A percentile compares a stretch with the other conserved stretches of the same genome.
These are phyloP conservation scores for Groenewaldozyma sp. DNA, from an alignment of 1,139 yeast species.

Conservation along the genomic window DNA sequence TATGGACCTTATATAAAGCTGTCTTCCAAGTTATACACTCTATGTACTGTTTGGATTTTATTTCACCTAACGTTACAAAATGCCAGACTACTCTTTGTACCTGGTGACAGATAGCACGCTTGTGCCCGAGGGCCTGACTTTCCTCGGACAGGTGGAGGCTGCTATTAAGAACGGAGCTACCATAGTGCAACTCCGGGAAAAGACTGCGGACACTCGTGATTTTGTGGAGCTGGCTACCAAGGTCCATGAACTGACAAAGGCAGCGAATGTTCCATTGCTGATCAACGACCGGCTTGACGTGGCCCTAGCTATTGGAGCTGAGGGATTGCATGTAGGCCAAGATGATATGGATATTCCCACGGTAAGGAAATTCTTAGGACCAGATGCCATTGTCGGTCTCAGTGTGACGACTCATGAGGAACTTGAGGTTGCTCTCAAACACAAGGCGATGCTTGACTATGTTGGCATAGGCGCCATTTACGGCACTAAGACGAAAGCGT, in stretches of 20 bases:
- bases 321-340: slow-evolving; percentile 92
- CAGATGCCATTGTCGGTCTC: slow-evolving; percentile 70
- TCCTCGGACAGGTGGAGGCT: slow-evolving; percentile 41
- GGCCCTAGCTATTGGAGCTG: slow-evolving; percentile 83
- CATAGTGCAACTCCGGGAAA: slow-evolving; percentile 77
- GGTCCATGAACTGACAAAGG: slow-evolving; percentile 53
- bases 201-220: slow-evolving; percentile 55
- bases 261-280: slow-evolving; percentile 60
- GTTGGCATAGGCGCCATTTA: slow-evolving; percentile 82
- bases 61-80: no score
- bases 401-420: slow-evolving; percentile 58
- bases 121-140: slow-evolving; percentile 55
- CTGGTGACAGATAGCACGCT: slow-evolving; percentile 76
- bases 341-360: slow-evolving; percentile 65
- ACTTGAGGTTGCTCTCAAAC: slow-evolving; percentile 44
- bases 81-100: slow-evolving; percentile 65
- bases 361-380: slow-evolving; percentile 60
- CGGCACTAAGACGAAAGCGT: slow-evolving; percentile 63
- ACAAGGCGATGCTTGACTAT: slow-evolving; percentile 56
- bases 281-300: slow-evolving; percentile 87
- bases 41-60: no score
- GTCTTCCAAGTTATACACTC: no score
- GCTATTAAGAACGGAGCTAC: slow-evolving; percentile 70
- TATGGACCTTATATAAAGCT: no score
- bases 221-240: slow-evolving; percentile 54